Evolutionary conservation across 23 red algal species (phyloP).

Genomic region (Pyropia yezoensis): DNA sequence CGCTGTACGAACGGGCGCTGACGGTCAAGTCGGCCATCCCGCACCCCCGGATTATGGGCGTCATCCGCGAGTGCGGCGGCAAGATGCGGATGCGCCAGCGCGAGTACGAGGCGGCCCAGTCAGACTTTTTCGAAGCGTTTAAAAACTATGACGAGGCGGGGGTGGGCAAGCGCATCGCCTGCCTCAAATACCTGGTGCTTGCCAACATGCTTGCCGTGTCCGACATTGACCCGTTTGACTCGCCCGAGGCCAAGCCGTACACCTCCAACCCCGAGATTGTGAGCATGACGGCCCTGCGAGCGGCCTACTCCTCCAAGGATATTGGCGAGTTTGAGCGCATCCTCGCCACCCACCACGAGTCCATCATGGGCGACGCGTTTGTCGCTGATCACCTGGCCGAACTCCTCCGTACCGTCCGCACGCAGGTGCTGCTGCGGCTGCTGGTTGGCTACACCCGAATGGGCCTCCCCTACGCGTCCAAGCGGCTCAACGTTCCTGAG

Average conservation of each 20-base stretch:
- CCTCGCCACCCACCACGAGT: conserved; percentile 51
- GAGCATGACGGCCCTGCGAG: conserved; percentile 63
- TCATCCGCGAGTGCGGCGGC: conserved; percentile 94
- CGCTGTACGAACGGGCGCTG: conserved; percentile 89
- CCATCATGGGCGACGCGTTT: conserved; percentile 91
- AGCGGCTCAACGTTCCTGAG: conserved; percentile 55
- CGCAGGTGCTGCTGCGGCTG: conserved; percentile 64
- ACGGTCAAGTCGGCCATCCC: conserved; percentile 82
- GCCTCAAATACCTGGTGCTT: conserved; percentile 89
- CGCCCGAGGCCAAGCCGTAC: conserved; percentile 91
- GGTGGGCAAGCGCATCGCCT: conserved; percentile 61
- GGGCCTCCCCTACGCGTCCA: conserved; percentile 53
- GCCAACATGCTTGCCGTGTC: conserved; percentile 95
- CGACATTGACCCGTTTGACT: conserved; percentile 90
- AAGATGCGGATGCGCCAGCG: conserved; percentile 86
- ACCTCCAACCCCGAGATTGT: conserved; percentile 73
- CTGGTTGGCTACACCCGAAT: conserved; percentile 77
- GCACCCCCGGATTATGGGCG: conserved; percentile 86
- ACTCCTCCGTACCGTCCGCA: conserved; percentile 54
- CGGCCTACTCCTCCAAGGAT: conserved; percentile 78
- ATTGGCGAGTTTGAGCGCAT: conserved; percentile 73
- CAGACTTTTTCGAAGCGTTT: conserved; percentile 96
- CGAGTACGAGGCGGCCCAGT: conserved; percentile 64
- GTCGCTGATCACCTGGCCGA: conserved; percentile 69
- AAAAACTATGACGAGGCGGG: conserved; percentile 97